Base-by-base conservation (phyloP, 2,329 filamentous ascomycete genomes). In the Xylaria sp. region DNA sequence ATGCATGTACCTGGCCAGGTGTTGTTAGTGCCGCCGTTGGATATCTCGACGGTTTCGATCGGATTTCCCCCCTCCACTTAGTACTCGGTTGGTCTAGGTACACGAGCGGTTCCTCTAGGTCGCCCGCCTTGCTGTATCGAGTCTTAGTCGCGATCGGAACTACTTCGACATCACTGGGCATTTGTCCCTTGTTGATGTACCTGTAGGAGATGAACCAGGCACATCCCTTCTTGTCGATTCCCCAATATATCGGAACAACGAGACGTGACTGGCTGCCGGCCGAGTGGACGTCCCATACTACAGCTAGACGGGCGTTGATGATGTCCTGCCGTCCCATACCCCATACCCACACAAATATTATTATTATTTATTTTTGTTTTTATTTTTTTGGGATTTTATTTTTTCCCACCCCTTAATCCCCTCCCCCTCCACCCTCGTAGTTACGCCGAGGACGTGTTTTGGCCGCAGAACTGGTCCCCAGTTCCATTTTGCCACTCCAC, bases 401-500 rank as follows among this genome's bases (percentile, higher is more conserved):
- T 31, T 9, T 9, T 31, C 28, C 28, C 28, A 31, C 28, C 28
- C 28, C 28, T 31, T 31, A 31, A 31, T 31, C 9, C 28, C 28
- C 65, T 51, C 46, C 63, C 55, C 42, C 40, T 60, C 61, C 54
- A 51, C 43, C 57, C 63, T 67, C 67, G 60, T 65, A 71, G 69
- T 73, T 69, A 69, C 67, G 69, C 74, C 73, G 70, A 72, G 68
- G 70, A 69, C 69, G 73, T 72, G 76, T 72, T 79, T 78, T 79
- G 76, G 76, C 73, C 69, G 70, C 73, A 72, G 72, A 68, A 70
- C 69, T 71, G 75, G 76, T 76, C 76, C 76, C 73, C 72, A 71
- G 68, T 73, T 70, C 69, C 75, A 75, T 78, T 78, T 80, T 75
- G 79, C 79, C 79, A 80, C 79, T 75, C 76, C 75, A 76, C 74